Percentiles rank a stretch among this genome's conserved stretches.
Conservation (phyloP, 345 rosid species). For the Crucihimalaya himalaica region DNA sequence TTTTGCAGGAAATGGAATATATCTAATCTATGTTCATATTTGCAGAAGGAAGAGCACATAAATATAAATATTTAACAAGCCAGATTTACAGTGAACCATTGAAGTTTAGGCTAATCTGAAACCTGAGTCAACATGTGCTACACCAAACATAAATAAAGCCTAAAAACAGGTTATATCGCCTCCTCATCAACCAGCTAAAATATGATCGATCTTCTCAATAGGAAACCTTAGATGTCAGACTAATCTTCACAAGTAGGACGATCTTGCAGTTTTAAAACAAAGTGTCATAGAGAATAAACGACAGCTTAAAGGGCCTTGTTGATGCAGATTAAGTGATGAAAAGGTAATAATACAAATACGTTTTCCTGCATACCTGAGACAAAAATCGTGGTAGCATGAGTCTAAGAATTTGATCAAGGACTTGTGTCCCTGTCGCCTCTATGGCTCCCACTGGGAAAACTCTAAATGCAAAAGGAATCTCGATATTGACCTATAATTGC, state of each 20-base stretch:
- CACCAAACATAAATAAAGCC: neutral
- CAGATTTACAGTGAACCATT: neutral
- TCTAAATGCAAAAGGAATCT: constrained; percentile 78
- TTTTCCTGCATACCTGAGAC: constrained; percentile 66
- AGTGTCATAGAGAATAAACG: neutral
- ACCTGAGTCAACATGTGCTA: neutral
- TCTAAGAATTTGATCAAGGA: constrained; percentile 77
- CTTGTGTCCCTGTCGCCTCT: constrained; percentile 77
- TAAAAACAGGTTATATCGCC: neutral
- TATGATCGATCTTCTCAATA: neutral
- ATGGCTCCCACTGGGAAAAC: constrained; percentile 68
- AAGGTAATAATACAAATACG: neutral
- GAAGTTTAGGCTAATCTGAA: neutral
- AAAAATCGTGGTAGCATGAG: constrained; percentile 92
- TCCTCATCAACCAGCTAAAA: neutral
- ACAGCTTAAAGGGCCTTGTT: neutral
- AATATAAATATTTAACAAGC: neutral
- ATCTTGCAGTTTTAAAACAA: neutral
- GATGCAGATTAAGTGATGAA: neutral
- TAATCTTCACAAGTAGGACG: neutral
- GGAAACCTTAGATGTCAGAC: neutral
- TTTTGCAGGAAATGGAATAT: neutral
- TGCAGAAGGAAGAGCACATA: neutral
- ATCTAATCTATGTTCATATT: neutral
- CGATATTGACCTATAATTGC: constrained; percentile 64